Base-by-base conservation (phyloP, 108 stramenopile species). In the Stephanodiscus minutulus region DNA sequence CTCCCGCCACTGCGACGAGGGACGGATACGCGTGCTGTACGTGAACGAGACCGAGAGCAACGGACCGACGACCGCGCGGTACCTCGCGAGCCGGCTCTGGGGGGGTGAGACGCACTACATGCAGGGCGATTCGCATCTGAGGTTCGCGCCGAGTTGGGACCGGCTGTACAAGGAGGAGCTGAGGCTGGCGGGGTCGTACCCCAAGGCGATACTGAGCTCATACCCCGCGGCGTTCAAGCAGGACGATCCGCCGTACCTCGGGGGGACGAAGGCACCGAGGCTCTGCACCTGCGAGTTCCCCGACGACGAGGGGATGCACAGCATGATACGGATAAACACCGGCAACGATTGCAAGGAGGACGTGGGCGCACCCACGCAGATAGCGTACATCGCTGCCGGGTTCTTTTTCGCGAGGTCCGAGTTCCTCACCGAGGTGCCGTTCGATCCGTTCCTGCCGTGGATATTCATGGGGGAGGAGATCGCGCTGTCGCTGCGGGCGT, bases 401-500 rank as follows among this genome's bases (percentile, higher is more conserved):
- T 97, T 93, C 73, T 94, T 98, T 79, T 92, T 98, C 68, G 87
- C 93, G 20, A 83, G 76, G 33, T 74, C 92, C 2, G 70, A 79
- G 24, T 96, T 98, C 59, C 61, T 98, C 13, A 68, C 49, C 5
- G 94, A 94, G 50, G 85, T 93, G 17, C 92, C 96, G 1, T 98
- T 96, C 67, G 97, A 98, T 82, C 97, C 97, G 1, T 95, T 85
- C 64, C 68, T 97, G 54, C 97, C 97, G 9, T 98, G 96, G 93
- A 79, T 86, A 24, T 98, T 98, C 79, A 98, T 98, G 98, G 98
- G 96, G 29, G 96, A 97, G 73, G 98, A 98, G 79, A 97, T 97
- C 68, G 79, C 89, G 8, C 48, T 97, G 36, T 84, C 79, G 46
- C 78, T 89, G 36, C 77, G 97, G 48, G 81, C 89, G 8, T 97